Conservation (phyloP, 208 protist species). For the Strigomonas culicis region DNA sequence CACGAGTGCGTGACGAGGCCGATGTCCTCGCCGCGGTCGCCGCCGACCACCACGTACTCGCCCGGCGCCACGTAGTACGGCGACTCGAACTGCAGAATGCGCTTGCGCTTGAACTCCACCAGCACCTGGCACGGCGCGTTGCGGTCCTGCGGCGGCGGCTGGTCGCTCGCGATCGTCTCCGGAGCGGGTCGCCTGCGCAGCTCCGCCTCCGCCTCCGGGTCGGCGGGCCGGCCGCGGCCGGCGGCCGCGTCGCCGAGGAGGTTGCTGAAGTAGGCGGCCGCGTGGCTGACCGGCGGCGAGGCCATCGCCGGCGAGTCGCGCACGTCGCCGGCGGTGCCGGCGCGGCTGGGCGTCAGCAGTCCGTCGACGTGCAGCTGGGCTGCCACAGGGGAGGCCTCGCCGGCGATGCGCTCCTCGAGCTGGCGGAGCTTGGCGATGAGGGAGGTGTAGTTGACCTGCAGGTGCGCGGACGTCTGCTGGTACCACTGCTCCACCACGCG, state of each 20-base stretch:
- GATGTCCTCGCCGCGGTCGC: conserved; percentile 91
- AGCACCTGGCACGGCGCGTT: conserved; percentile 83
- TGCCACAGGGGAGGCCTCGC: conserved; percentile 17
- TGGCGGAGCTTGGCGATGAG: conserved; percentile 50
- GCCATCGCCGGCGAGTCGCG: conserved; percentile 53
- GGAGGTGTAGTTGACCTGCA: conserved; percentile 33
- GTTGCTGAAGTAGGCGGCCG: conserved; percentile 47
- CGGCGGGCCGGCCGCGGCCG: conserved; percentile 18
- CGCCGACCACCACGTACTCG: conserved; percentile 88
- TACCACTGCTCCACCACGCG: conserved; percentile 57
- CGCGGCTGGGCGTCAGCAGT: conserved; percentile 48
- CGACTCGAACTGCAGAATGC: conserved; percentile 80
- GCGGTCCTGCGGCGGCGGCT: conserved; percentile 47
- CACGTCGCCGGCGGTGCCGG: conserved; percentile 26
- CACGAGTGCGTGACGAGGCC: conserved; percentile 83
- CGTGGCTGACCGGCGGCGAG: conserved; percentile 40
- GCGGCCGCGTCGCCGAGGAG: conserved; percentile 41
- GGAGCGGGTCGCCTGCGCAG: conserved; percentile 46
- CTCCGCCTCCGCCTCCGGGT: conserved; percentile 36
- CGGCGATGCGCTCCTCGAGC: conserved; percentile 37
- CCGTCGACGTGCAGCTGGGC: conserved; percentile 16
- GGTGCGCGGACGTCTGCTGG: conserved; percentile 32
- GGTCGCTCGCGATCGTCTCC: conserved; percentile 32
- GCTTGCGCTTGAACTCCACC: conserved; percentile 88
- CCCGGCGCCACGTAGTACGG: conserved; percentile 69